Percentiles rank a stretch among this genome's conserved stretches.
Evolutionary conservation across 2,329 filamentous ascomycete genomes (phyloP).

Genomic region (Ascochyta rabiei): DNA sequence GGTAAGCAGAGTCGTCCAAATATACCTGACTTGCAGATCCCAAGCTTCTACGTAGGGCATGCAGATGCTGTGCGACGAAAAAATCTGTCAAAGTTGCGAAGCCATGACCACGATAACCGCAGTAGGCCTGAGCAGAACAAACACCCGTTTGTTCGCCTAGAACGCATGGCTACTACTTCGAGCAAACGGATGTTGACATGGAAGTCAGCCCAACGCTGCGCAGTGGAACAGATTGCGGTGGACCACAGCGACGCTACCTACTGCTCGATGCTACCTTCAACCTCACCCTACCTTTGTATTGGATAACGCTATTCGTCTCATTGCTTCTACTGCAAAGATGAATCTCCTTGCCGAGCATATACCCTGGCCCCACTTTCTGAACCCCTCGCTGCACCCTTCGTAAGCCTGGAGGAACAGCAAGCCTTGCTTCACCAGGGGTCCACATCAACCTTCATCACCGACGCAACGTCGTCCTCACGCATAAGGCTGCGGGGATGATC

Average conservation of each 20-base stretch:
- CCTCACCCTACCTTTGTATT: not conserved
- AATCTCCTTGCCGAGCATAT: not conserved
- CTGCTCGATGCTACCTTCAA: not conserved
- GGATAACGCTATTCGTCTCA: not conserved
- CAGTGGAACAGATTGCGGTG: not conserved
- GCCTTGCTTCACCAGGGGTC: not conserved
- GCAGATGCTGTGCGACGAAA: conserved; percentile 11
- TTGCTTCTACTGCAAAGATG: not conserved
- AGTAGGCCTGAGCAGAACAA: no score
- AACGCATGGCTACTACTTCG: no score
- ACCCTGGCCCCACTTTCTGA: not conserved
- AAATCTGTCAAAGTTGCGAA: not conserved
- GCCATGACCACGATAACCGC: no score
- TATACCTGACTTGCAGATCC: conserved; percentile 11
- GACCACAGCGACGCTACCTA: not conserved
- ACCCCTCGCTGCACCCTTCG: not conserved
- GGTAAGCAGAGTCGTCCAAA: conserved; percentile 9
- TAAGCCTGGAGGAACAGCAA: not conserved
- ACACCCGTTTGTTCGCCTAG: no score
- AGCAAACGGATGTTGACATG: no score
- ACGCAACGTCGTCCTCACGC: conserved; percentile 2
- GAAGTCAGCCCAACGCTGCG: not conserved
- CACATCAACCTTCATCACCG: not conserved
- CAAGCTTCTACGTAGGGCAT: conserved; percentile 6
- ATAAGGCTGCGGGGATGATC: conserved; percentile 17